Percentiles rank a stretch among this genome's conserved stretches.
phyloP scores from a whole-genome alignment of 345 rosid species.

The Acer saccharum region DNA sequence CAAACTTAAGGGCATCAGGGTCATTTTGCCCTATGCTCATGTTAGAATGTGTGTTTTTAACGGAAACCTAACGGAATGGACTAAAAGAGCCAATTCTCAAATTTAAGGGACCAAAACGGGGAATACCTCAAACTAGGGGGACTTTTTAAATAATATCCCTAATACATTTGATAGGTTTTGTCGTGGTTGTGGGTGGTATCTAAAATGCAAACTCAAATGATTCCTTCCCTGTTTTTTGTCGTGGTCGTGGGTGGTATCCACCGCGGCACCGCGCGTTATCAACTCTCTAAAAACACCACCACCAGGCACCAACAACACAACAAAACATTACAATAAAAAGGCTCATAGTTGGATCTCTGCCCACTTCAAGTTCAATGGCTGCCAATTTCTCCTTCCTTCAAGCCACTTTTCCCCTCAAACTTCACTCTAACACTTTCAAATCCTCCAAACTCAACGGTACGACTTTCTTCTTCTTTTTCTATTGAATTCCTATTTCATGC shows the following conservation, averaged over 20 bases:
- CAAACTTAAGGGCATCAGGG: too few species aligned
- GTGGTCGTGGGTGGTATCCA: not conserved
- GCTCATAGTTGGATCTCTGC: not conserved
- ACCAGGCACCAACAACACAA: not conserved
- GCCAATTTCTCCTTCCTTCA: conserved; percentile 38
- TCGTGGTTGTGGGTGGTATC: not conserved
- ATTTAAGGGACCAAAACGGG: too few species aligned
- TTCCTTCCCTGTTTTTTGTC: not conserved
- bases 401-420: conserved; percentile 23
- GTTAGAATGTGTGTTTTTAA: too few species aligned
- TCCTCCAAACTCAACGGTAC: conserved; percentile 4
- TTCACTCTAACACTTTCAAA: conserved; percentile 2
- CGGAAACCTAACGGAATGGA: too few species aligned
- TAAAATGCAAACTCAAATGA: not conserved
- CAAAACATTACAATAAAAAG: not conserved
- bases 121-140: too few species aligned
- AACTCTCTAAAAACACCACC: not conserved
- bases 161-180: too few species aligned
- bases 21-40: too few species aligned
- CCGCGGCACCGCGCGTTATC: not conserved
- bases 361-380: conserved; percentile 15
- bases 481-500: not conserved
- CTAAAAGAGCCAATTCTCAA: too few species aligned
- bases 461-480: not conserved
- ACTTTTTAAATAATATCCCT: too few species aligned